Evolutionary conservation across 306 rosid genomes (phyloP).

Genomic region (Lathyrus aphaca): DNA sequence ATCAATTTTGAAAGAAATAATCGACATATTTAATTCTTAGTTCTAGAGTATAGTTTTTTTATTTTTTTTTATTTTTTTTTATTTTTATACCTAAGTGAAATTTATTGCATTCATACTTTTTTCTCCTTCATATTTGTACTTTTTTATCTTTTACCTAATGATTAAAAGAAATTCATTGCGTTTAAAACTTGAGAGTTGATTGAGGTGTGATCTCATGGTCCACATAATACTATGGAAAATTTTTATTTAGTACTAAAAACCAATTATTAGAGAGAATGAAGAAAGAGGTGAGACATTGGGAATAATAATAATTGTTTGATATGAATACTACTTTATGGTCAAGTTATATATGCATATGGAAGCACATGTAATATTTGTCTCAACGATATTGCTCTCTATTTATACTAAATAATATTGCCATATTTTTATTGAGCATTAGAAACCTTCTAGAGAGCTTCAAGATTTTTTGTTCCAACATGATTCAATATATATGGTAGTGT

Average conservation of each 20-base stretch:
- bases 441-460: neutral
- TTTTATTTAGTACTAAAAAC: slow-evolving; percentile 15
- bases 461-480: neutral
- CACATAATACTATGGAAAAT: slow-evolving; percentile 2
- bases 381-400: slow-evolving; percentile 4
- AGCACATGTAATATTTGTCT: slow-evolving; percentile 9
- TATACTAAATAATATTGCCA: neutral
- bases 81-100: slow-evolving; percentile 29
- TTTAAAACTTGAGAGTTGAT: slow-evolving; percentile 7
- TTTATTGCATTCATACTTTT: slow-evolving; percentile 2
- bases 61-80: neutral
- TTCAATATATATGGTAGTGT: slow-evolving; percentile 9
- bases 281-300: slow-evolving; percentile 11
- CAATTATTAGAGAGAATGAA: slow-evolving; percentile 11
- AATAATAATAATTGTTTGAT: slow-evolving; percentile 13
- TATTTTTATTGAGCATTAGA: neutral
- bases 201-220: slow-evolving; percentile 21
- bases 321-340: neutral
- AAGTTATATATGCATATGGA: slow-evolving; percentile 3
- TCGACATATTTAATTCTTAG: neutral
- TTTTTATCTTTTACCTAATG: no score
- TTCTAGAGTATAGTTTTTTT: neutral
- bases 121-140: neutral
- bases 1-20: no score
- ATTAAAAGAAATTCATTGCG: neutral